These are phyloP conservation scores for Mycosarcoma mackinlayi DNA, from an alignment of 1,284 basidiomycete genomes.

Conservation along the genomic window DNA sequence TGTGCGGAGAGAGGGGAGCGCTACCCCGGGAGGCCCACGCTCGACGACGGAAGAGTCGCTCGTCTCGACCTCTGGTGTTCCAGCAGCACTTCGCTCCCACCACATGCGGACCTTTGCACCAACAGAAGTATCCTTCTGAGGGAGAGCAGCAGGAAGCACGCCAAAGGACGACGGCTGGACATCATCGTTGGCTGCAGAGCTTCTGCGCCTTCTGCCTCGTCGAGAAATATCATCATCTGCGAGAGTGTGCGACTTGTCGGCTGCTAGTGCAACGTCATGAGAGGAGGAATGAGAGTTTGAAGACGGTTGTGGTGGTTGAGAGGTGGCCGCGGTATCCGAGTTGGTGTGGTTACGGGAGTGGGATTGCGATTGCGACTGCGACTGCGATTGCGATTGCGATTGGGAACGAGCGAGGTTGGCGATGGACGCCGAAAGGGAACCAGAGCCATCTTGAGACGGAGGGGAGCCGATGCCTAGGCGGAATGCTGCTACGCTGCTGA, in stretches of 20 bases:
- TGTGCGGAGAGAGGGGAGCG: slow-evolving; percentile 18
- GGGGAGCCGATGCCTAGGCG: slow-evolving; percentile 47
- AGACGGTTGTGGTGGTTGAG: slow-evolving; percentile 5
- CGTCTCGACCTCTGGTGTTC: slow-evolving; percentile 14
- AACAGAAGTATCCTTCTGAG: slow-evolving; percentile 40
- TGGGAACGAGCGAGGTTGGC: slow-evolving; percentile 31
- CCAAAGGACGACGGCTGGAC: neutral
- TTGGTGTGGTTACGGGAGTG: slow-evolving; percentile 23
- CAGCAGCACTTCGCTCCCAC: slow-evolving; percentile 45
- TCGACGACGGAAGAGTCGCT: slow-evolving; percentile 23
- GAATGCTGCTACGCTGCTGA: slow-evolving; percentile 43
- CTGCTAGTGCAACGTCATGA: slow-evolving; percentile 1
- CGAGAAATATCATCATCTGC: slow-evolving; percentile 1
- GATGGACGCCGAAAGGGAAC: slow-evolving; percentile 27
- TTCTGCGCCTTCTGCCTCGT: slow-evolving; percentile 40
- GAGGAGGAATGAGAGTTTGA: slow-evolving; percentile 14
- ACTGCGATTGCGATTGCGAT: too few species aligned
- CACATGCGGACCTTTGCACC: slow-evolving; percentile 51
- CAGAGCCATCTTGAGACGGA: slow-evolving; percentile 29
- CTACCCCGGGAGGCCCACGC: neutral
- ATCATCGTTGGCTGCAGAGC: slow-evolving; percentile 22
- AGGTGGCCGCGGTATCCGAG: slow-evolving; percentile 15
- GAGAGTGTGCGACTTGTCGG: neutral
- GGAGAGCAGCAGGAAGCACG: slow-evolving; percentile 8
- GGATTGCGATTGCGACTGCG: too few species aligned